Evolutionary conservation across 2,329 filamentous ascomycete species (phyloP).

Genomic region (Curvularia lunata): DNA sequence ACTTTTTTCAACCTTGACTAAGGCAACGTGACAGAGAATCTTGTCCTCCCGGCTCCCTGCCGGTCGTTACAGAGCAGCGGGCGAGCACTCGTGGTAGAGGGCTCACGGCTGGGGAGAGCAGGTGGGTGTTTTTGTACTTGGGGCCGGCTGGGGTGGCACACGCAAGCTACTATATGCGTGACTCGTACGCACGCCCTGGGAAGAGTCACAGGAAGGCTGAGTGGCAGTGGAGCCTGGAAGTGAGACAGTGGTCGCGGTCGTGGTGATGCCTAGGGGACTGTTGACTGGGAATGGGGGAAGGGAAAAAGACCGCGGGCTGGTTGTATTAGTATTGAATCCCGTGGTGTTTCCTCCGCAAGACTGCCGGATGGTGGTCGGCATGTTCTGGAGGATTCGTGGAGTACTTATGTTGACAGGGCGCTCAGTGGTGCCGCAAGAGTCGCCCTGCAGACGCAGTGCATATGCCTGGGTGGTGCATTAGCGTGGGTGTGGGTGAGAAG

Average conservation of each 20-base stretch:
- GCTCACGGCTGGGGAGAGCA: constrained; percentile 22
- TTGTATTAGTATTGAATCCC: constrained; percentile 13
- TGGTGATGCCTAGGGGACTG: constrained; percentile 33
- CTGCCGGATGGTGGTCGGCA: constrained; percentile 24
- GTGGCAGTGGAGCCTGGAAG: constrained; percentile 21
- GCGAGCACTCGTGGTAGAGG: constrained; percentile 22
- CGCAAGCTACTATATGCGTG: constrained; percentile 39
- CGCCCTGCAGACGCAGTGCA: constrained; percentile 31
- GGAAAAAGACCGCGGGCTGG: constrained; percentile 24
- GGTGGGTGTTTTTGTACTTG: constrained; percentile 26
- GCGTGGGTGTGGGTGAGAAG: constrained; percentile 46
- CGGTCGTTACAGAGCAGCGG: constrained; percentile 37
- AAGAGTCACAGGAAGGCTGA: constrained; percentile 42
- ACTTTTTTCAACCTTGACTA: constrained; percentile 38
- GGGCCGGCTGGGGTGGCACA: constrained; percentile 26
- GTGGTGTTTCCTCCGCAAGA: constrained; percentile 31
- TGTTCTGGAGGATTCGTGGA: constrained; percentile 31
- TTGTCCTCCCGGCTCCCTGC: constrained; percentile 38
- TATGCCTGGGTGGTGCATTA: constrained; percentile 33
- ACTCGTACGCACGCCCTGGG: constrained; percentile 36
- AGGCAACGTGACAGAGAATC: constrained; percentile 25
- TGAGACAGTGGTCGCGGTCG: constrained; percentile 26
- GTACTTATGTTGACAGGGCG: constrained; percentile 38
- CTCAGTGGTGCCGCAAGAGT: background rate
- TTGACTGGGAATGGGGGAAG: constrained; percentile 34